phyloP scores from a whole-genome alignment of 495 filamentous ascomycete genomes.

The Annulohypoxylon bovei region DNA sequence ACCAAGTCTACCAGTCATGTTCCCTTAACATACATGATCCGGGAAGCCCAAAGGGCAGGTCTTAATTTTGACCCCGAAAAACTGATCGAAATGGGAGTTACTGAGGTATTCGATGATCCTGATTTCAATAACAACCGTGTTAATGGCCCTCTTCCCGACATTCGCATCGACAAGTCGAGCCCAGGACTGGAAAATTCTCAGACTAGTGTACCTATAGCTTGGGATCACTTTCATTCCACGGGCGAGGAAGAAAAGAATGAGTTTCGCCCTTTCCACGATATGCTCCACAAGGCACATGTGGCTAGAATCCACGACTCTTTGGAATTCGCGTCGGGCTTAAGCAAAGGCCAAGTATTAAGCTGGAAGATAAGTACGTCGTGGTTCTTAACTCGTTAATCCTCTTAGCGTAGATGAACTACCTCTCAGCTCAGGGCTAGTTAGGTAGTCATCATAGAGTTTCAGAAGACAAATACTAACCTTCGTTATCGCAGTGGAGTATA shows the following conservation, averaged over 20 bases:
- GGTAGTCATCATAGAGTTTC: no score
- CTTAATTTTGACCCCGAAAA: slow-evolving; percentile 75
- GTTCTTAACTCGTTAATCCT: neutral
- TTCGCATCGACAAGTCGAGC: slow-evolving; percentile 49
- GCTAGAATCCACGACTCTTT: slow-evolving; percentile 82
- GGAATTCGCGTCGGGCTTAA: slow-evolving; percentile 70
- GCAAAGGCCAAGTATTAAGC: slow-evolving; percentile 65
- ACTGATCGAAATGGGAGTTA: slow-evolving; percentile 69
- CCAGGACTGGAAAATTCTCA: slow-evolving; percentile 29
- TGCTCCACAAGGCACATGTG: slow-evolving; percentile 66
- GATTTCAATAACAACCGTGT: slow-evolving; percentile 6
- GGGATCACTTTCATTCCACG: slow-evolving; percentile 32
- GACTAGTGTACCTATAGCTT: neutral
- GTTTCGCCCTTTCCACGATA: slow-evolving; percentile 58
- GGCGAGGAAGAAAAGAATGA: slow-evolving; percentile 28
- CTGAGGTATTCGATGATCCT: slow-evolving; percentile 49
- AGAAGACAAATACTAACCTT: slow-evolving; percentile 1
- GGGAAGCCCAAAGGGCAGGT: slow-evolving; percentile 78
- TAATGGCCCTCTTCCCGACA: slow-evolving; percentile 45
- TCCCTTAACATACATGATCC: slow-evolving; percentile 85
- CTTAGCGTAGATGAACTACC: neutral
- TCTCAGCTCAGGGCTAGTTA: neutral
- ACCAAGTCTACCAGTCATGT: slow-evolving; percentile 75
- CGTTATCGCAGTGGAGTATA: slow-evolving; percentile 69
- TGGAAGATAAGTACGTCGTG: slow-evolving; percentile 71